Evolutionary conservation across 2,329 filamentous ascomycete genomes (phyloP).

Genomic region (Chaetomiaceae sp.): DNA sequence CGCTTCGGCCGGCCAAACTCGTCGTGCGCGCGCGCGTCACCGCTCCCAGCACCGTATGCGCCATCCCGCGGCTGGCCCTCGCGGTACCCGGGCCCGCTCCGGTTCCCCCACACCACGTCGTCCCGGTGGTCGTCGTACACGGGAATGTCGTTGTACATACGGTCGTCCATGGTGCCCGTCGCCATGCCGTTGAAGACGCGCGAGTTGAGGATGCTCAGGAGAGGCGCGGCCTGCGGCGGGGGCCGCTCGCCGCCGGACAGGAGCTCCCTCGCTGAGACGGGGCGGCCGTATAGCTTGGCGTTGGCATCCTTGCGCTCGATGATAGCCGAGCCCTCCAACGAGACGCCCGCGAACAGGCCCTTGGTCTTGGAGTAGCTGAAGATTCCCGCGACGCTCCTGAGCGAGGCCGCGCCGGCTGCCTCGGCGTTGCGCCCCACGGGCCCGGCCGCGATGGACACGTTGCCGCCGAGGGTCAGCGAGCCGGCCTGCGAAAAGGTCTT

Average conservation of each 20-base stretch:
- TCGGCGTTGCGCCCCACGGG: slow-evolving; percentile 93
- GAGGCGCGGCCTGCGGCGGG: slow-evolving; percentile 75
- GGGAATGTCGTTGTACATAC: slow-evolving; percentile 91
- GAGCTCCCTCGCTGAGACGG: slow-evolving; percentile 76
- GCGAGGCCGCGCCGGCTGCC: slow-evolving; percentile 86
- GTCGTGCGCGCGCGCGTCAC: slow-evolving; percentile 41
- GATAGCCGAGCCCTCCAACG: slow-evolving; percentile 85
- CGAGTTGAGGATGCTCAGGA: slow-evolving; percentile 81
- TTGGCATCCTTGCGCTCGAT: slow-evolving; percentile 96
- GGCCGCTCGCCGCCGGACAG: slow-evolving; percentile 73
- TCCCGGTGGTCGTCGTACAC: slow-evolving; percentile 82
- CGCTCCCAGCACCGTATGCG: slow-evolving; percentile 23
- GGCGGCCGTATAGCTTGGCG: slow-evolving; percentile 86
- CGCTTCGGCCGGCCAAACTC: slow-evolving; percentile 56
- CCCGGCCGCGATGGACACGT: slow-evolving; percentile 91
- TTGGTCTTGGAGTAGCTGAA: slow-evolving; percentile 99
- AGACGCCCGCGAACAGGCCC: slow-evolving; percentile 92
- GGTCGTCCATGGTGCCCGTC: slow-evolving; percentile 47
- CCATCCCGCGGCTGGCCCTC: slow-evolving; percentile 52
- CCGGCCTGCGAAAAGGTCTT: slow-evolving; percentile 92
- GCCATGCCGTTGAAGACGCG: slow-evolving; percentile 71
- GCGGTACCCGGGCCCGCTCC: slow-evolving; percentile 66
- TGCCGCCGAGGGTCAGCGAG: slow-evolving; percentile 87
- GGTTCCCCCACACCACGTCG: slow-evolving; percentile 73
- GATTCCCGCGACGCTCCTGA: slow-evolving; percentile 83